Conservation (phyloP, 441 rosid genomes). For the Croton setiger region DNA sequence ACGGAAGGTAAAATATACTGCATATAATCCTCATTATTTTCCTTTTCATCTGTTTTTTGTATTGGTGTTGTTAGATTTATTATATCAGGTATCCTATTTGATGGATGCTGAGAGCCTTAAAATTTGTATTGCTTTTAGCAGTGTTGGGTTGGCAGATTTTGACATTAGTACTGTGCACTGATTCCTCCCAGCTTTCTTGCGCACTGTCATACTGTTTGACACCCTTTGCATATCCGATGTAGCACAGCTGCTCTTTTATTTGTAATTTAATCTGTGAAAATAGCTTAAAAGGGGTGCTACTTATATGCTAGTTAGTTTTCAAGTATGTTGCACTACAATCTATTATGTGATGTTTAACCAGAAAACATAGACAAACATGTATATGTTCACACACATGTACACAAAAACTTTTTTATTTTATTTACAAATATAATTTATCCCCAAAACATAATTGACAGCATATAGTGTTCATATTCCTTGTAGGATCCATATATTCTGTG, state of each 20-base stretch:
- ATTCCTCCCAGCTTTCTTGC: conserved; percentile 2
- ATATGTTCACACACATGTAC: neutral
- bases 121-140: neutral
- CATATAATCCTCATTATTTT: neutral
- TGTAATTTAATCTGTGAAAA: neutral
- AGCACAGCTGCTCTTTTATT: conserved; percentile 9
- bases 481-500: conserved; percentile 93
- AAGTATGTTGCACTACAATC: neutral
- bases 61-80: neutral
- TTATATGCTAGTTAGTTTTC: neutral
- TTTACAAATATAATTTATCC: neutral
- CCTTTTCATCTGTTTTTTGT: neutral
- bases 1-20: conserved; percentile 59
- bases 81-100: neutral
- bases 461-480: conserved; percentile 17
- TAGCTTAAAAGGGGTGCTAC: neutral
- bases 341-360: neutral
- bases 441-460: conserved; percentile 12
- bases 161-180: neutral
- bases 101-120: neutral
- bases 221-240: neutral
- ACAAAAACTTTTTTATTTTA: neutral
- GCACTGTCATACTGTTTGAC: neutral
- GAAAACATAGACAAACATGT: neutral
- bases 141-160: neutral